These are phyloP conservation scores for Saccharomyces eubayanus DNA, from an alignment of 805 yeast species.

Conservation along the genomic window DNA sequence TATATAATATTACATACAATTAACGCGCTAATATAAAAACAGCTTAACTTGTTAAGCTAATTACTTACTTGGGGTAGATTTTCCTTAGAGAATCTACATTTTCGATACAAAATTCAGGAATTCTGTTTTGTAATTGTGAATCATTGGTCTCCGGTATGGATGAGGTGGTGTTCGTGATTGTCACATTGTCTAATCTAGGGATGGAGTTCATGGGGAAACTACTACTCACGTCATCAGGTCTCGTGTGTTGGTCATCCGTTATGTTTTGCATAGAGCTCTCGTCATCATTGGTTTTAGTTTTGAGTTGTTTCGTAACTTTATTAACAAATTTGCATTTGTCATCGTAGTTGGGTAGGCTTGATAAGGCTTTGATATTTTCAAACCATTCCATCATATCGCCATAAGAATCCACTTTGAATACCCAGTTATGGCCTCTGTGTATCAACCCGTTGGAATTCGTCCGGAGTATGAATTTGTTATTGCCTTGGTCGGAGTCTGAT, in stretches of 20 bases:
- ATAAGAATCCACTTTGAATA: slow-evolving; percentile 77
- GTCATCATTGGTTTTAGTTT: background rate
- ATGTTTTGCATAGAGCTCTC: background rate
- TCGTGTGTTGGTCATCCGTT: background rate
- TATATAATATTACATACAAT: background rate
- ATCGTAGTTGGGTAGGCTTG: slow-evolving; percentile 52
- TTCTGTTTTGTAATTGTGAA: slow-evolving; percentile 9
- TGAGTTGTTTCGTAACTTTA: slow-evolving; percentile 1
- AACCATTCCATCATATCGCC: slow-evolving; percentile 80
- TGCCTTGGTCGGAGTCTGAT: slow-evolving; percentile 28
- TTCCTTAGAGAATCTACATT: slow-evolving; percentile 2
- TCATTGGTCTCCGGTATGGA: slow-evolving; percentile 23
- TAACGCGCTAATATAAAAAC: background rate
- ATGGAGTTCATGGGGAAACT: background rate
- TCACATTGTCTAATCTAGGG: slow-evolving; percentile 10
- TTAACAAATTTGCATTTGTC: slow-evolving; percentile 44
- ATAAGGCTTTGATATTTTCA: slow-evolving; percentile 61
- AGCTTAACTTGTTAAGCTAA: background rate
- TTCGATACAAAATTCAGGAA: slow-evolving; percentile 8
- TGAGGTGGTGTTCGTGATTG: slow-evolving; percentile 13
- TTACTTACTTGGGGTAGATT: background rate
- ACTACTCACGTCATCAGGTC: background rate
- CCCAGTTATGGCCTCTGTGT: slow-evolving; percentile 84
- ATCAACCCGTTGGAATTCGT: slow-evolving; percentile 71
- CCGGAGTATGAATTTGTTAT: slow-evolving; percentile 71